Evolutionary conservation across 345 rosid species (phyloP).

Genomic region (Noccaea caerulescens): DNA sequence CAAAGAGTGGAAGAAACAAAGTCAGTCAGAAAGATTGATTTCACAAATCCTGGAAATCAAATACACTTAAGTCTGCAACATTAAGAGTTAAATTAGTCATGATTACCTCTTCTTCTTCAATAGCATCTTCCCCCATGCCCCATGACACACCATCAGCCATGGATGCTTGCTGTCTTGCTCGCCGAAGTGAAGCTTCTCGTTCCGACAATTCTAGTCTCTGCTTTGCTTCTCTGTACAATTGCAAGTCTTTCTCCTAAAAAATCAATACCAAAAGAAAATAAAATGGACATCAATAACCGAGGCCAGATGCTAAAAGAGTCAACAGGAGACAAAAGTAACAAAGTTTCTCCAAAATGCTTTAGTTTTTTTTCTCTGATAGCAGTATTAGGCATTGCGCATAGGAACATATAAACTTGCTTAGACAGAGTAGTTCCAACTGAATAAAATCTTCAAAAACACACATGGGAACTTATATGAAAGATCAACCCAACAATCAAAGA

Average conservation of each 20-base stretch:
- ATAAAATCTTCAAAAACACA: neutral
- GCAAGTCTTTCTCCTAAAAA: conserved; percentile 67
- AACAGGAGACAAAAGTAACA: conserved; percentile 11
- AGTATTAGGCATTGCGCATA: neutral
- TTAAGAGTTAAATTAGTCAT: neutral
- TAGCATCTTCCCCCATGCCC: conserved; percentile 99
- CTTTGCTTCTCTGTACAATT: conserved; percentile 64
- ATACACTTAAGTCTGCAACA: neutral
- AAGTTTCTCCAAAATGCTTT: neutral
- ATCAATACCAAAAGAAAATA: conserved; percentile 19
- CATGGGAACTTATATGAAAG: neutral
- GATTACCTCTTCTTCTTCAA: conserved; percentile 87
- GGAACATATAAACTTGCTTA: neutral
- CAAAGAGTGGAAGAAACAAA: conserved; percentile 24
- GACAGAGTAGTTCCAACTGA: neutral
- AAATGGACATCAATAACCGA: neutral
- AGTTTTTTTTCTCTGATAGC: conserved; percentile 3
- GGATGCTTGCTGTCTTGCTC: conserved; percentile 78
- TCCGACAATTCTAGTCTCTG: conserved; percentile 60
- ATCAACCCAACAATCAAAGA: neutral
- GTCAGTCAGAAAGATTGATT: conserved; percentile 13
- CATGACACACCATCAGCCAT: conserved; percentile 96
- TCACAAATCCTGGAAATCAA: conserved; percentile 5
- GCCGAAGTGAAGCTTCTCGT: conserved; percentile 80
- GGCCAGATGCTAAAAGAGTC: conserved; percentile 18